Evolutionary conservation across 1,284 basidiomycete genomes (phyloP), one percentile per base, ranked within the genome.

Genomic region (Singerocomus inundabilis): DNA sequence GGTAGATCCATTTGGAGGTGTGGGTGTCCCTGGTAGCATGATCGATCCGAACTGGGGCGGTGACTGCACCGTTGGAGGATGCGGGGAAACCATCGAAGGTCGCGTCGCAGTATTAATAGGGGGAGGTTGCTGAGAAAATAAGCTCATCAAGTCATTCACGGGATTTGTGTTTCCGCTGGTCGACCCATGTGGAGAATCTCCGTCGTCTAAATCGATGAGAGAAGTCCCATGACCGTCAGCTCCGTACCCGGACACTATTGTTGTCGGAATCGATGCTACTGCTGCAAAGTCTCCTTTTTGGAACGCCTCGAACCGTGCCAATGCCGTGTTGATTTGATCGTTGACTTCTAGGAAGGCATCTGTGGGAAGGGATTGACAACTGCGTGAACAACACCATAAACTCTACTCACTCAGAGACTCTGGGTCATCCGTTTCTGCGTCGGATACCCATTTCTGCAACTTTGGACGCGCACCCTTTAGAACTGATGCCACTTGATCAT

Each of bases 391-490:
- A 30, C 15, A 25, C 15, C 12, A 25, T 7, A 24, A 18, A 32
- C 15, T 2, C 5, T 8, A 71, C 79, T 55, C 60, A 93, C 92
- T 89, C 63, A 98, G 83, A 45, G 92, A 89, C 55, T 88, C 92
- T 29, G 91, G 80, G 69, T 96, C 93, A 36, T 84, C 68, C 32
- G 77, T 76, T 67, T 86, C 89, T 1, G 91, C 94, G 59, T 98
- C 92, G n/a, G 88, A 90, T 55, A 99, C 92, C 96, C 96, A 98
- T 61, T 95, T 96, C 68, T 99, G 97, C 44, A 99, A 84, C 70
- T 92, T 94, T 1, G 97, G 97, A 49, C 96, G 81, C 3, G 96
- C 95, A 43, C 81, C 82, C 26, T 77, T 78, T 36, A 98, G 81
- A 42, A 97, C 87, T 1, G 80, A 73, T 0, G 95, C 89, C 8